Base-by-base conservation (phyloP, 176 grass and related monocot species). In the Carex parvula region DNA sequence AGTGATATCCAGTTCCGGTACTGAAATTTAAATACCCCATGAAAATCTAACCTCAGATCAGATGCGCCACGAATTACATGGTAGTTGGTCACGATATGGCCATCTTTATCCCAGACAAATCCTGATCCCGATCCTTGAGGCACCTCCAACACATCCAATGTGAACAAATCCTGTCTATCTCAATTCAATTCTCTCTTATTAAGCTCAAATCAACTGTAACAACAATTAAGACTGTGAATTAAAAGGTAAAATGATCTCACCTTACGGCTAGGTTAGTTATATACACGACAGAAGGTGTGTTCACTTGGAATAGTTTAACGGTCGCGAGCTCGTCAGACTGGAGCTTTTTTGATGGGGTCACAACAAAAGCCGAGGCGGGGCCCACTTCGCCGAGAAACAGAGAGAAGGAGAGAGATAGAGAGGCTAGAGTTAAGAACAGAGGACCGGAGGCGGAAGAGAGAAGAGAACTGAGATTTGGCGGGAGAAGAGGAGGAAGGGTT, bases 231-330 rank as follows among this genome's bases (percentile, higher is more conserved):
- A 67, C 29, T 35, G 26, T 60, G 24, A 73, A 84, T 37, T 4
- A 54, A 69, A 75, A 53, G 68, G 64, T 18, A 72, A 44, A 44
- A 84, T 29, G 8, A 46, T 15, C 79, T 67, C 69, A 86, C 95
- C 93, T 89, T 22, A 87, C 89, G 59, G 96, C 96, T 72, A 99
- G 86, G 81, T 99, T 99, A 53, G 96, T 99, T 88, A 99, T 99
- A 89, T 99, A 99, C 77, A 99, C 96, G 17, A 99, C 96, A 87
- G 96, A 99, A 17, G 96, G 96, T 14, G 96, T 95, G 85, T 94
- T 95, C 85, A 93, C 93, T 85, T 99, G 91, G 93, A 99, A 99
- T 59, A 99, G 90, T 73, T 85, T 89, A 66, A 99, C 93, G 53
- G 96, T 99, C 64, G 96, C 89, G 42, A 93, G 89, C 88, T 99